These are phyloP conservation scores for Pichia sp. DNA, from an alignment of 1,139 yeast genomes.

Conservation along the genomic window DNA sequence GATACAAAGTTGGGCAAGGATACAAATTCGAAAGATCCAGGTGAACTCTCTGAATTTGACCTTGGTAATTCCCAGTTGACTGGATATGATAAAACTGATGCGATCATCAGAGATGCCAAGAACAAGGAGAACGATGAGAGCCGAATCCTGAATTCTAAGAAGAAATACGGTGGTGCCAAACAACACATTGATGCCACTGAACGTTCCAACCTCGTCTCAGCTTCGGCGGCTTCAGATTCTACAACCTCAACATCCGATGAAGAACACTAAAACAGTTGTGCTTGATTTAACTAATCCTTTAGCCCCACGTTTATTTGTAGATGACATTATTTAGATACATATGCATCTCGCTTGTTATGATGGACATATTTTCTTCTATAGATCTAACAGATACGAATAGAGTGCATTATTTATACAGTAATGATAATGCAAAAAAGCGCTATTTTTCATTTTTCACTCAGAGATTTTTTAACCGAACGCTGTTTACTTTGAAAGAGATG, in stretches of 20 bases:
- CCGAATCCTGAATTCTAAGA: neutral
- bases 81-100: constrained; percentile 12
- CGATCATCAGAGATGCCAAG: constrained; percentile 8
- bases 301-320: neutral
- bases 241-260: constrained; percentile 3
- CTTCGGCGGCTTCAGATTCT: neutral
- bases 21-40: neutral
- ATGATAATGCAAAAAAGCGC: neutral
- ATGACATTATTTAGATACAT: neutral
- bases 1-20: neutral
- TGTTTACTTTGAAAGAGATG: too few species aligned
- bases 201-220: constrained; percentile 5
- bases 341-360: neutral
- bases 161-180: neutral
- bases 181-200: neutral
- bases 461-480: neutral
- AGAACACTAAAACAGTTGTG: neutral
- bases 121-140: constrained; percentile 4
- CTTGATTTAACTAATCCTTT: neutral
- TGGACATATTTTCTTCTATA: neutral
- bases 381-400: neutral
- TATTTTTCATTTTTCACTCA: neutral
- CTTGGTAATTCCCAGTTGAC: constrained; percentile 11
- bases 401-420: neutral
- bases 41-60: constrained; percentile 12